Conservation (phyloP, 257 asterid species). For the Solanum etuberosum region DNA sequence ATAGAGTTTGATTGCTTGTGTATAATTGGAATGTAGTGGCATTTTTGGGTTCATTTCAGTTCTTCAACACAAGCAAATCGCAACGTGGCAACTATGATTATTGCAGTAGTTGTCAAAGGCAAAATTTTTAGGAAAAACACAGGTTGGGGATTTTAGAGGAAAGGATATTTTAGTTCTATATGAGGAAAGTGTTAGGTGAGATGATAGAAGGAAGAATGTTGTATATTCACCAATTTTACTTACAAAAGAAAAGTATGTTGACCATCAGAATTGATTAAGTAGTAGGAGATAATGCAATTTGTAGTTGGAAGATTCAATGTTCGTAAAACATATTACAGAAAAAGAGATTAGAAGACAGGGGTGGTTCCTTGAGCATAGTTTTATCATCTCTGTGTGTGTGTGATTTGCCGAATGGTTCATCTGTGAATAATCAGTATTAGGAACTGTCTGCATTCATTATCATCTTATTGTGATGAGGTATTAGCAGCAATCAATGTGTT, state of each 20-base stretch:
- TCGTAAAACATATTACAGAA: neutral
- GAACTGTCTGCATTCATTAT: neutral
- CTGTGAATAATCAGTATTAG: neutral
- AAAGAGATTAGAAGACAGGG: neutral
- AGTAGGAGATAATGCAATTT: neutral
- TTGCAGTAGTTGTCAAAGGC: neutral
- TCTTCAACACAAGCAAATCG: neutral
- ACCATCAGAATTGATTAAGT: neutral
- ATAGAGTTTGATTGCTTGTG: neutral
- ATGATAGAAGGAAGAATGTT: neutral
- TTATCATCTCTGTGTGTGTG: neutral
- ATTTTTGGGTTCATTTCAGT: neutral
- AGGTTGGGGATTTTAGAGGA: neutral
- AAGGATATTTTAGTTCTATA: neutral
- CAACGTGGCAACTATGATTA: neutral
- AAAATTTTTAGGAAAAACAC: neutral
- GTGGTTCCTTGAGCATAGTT: neutral
- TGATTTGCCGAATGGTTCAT: neutral
- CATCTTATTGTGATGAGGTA: neutral
- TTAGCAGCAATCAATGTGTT: neutral
- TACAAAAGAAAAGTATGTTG: neutral
- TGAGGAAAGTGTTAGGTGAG: neutral
- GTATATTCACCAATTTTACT: neutral
- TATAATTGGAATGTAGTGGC: neutral
- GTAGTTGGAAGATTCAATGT: neutral